A percentile compares a stretch with the other conserved stretches of the same genome.
Evolutionary conservation across 306 rosid species (phyloP).

Genomic region (Cicer yamashitae): DNA sequence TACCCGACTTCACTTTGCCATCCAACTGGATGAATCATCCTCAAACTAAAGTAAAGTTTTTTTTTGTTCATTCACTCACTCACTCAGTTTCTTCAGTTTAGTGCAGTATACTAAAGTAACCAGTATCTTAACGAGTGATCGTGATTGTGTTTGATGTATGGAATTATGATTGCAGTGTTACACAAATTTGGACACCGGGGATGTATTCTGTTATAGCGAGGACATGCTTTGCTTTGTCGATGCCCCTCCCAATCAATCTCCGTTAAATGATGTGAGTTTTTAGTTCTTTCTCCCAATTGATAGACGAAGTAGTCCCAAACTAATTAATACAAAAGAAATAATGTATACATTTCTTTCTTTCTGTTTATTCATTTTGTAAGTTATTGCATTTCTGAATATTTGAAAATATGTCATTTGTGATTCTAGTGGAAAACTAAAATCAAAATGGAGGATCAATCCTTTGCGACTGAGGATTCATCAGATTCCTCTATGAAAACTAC

Average conservation of each 20-base stretch:
- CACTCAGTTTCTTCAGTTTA: background rate
- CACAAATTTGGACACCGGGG: background rate
- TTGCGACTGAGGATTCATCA: too few species aligned
- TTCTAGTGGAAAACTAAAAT: background rate
- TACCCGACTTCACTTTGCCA: background rate
- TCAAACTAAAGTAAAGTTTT: background rate
- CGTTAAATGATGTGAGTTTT: conserved; percentile 1
- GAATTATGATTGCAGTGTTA: background rate
- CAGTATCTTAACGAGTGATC: background rate
- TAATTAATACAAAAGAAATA: too few species aligned
- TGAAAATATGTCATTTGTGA: background rate
- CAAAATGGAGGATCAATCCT: background rate
- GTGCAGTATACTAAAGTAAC: too few species aligned
- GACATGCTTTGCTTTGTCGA: background rate
- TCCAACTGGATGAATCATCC: background rate
- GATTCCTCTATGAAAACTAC: background rate
- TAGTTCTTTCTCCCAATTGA: background rate
- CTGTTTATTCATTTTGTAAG: too few species aligned
- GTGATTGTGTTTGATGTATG: background rate
- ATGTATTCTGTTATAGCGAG: background rate
- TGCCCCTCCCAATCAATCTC: background rate
- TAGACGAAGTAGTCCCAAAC: too few species aligned
- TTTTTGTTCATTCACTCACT: too few species aligned
- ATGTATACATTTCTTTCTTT: too few species aligned
- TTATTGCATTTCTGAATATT: too few species aligned